A percentile compares a stretch with the other conserved stretches of the same genome.
phyloP scores from a whole-genome alignment of 495 filamentous ascomycete genomes.

The Extremus antarcticus region DNA sequence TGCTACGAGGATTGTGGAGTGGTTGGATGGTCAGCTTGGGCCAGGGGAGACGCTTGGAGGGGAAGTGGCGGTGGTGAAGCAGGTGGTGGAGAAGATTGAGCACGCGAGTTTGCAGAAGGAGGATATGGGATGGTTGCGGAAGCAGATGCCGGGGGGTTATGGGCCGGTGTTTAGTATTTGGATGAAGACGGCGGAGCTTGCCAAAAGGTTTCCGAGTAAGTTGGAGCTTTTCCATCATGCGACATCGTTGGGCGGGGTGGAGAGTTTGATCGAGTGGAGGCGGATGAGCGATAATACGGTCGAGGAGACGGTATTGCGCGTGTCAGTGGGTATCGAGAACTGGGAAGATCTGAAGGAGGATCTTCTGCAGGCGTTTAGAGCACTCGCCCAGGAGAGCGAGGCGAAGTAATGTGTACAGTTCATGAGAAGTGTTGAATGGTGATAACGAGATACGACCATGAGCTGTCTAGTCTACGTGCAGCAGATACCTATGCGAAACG shows the following conservation, averaged over 20 bases:
- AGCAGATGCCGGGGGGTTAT: constrained; percentile 88
- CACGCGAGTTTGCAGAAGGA: constrained; percentile 54
- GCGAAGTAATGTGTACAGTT: no score
- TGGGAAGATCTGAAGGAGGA: constrained; percentile 78
- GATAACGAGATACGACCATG: no score
- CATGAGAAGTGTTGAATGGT: no score
- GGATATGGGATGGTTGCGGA: constrained; percentile 57
- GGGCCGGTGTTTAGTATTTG: constrained; percentile 77
- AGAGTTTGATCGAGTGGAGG: constrained; percentile 85
- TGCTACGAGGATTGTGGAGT: constrained; percentile 55
- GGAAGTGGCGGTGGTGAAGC: constrained; percentile 36
- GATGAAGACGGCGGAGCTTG: constrained; percentile 48
- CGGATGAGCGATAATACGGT: constrained; percentile 70
- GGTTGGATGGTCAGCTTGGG: constrained; percentile 47
- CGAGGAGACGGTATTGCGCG: constrained; percentile 61
- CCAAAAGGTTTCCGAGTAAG: constrained; percentile 62
- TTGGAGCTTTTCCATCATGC: constrained; percentile 84
- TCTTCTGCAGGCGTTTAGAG: constrained; percentile 59
- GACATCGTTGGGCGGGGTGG: constrained; percentile 84
- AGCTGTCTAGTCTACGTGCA: no score
- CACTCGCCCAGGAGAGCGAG: no score
- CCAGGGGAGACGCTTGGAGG: constrained; percentile 15
- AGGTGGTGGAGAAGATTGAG: constrained; percentile 47
- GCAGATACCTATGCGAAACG: no score
- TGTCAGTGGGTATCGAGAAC: constrained; percentile 79